Evolutionary conservation across 2,329 filamentous ascomycete genomes (phyloP).

Genomic region (Cladophialophora yegresii): DNA sequence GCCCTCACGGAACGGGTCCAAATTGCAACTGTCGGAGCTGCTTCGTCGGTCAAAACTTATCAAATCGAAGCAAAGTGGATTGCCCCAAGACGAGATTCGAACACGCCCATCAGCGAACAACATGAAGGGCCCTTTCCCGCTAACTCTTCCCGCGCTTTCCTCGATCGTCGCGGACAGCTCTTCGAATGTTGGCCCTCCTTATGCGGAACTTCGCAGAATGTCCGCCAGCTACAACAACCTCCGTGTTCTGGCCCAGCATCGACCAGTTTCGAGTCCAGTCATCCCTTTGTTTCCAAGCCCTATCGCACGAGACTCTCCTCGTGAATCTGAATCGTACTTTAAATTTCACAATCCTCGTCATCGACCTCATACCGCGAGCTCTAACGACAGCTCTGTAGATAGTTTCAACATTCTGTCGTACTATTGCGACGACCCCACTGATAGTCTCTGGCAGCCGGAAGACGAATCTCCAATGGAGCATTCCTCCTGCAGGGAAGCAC

Average conservation of each 20-base stretch:
- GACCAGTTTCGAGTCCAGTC: conserved; percentile 5
- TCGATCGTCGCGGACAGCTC: conserved; percentile 5
- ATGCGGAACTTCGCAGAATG: conserved; percentile 26
- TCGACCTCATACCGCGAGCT: neutral
- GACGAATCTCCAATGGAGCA: neutral
- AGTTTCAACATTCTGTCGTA: conserved; percentile 33
- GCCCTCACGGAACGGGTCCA: conserved; percentile 1
- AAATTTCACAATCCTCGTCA: conserved; percentile 15
- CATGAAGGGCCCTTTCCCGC: conserved; percentile 18
- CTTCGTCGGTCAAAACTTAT: conserved; percentile 21
- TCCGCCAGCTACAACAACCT: conserved; percentile 26
- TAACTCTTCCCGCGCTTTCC: conserved; percentile 17
- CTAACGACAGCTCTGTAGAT: conserved; percentile 24
- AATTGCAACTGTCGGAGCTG: conserved; percentile 26
- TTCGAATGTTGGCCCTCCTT: neutral
- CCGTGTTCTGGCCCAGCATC: conserved; percentile 20
- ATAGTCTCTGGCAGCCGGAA: neutral
- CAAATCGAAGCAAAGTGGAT: conserved; percentile 11
- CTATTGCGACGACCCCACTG: conserved; percentile 23
- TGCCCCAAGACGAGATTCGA: conserved; percentile 6
- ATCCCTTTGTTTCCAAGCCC: conserved; percentile 30
- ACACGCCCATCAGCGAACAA: conserved; percentile 10
- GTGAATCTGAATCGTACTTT: conserved; percentile 10
- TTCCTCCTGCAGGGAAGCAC: neutral
- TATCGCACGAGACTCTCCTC: conserved; percentile 8